These are phyloP conservation scores for Penicillium turbatum DNA, from an alignment of 495 filamentous ascomycete genomes.

Conservation along the genomic window DNA sequence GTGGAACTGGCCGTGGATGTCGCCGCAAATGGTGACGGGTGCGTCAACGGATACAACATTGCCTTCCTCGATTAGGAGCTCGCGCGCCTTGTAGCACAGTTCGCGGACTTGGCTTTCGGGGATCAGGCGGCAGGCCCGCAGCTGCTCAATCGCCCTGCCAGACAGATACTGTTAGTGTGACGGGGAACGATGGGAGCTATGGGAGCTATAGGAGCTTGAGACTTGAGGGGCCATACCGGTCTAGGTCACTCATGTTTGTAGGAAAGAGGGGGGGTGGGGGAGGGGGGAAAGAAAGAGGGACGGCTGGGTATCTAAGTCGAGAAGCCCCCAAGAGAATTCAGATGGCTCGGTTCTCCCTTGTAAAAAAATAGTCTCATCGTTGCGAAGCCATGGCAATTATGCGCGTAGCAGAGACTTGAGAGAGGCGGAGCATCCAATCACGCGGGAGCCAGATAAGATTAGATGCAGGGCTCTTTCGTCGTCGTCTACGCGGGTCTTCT, in stretches of 20 bases:
- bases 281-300: conserved; percentile 4
- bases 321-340: conserved; percentile 10
- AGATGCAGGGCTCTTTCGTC: conserved; percentile 33
- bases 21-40: conserved; percentile 97
- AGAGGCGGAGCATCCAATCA: conserved; percentile 31
- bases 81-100: conserved; percentile 94
- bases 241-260: conserved; percentile 80
- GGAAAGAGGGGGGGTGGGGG: conserved; percentile 1
- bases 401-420: conserved; percentile 10
- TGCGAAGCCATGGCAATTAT: conserved; percentile 18
- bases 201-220: background rate
- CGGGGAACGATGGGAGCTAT: background rate
- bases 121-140: conserved; percentile 93
- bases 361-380: conserved; percentile 19
- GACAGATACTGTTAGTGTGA: conserved; percentile 13
- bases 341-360: conserved; percentile 12
- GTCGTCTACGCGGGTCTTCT: conserved; percentile 6
- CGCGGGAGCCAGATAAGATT: conserved; percentile 39
- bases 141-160: conserved; percentile 83
- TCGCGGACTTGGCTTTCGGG: conserved; percentile 93
- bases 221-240: conserved; percentile 53
- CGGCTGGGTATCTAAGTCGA: conserved; percentile 7
- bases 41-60: conserved; percentile 96
- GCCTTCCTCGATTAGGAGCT: conserved; percentile 94
- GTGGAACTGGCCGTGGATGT: conserved; percentile 98